A percentile compares a stretch with the other conserved stretches of the same genome.
Conservation (phyloP, 2,329 filamentous ascomycete species). For the Fusarium pseudoanthophilum region DNA sequence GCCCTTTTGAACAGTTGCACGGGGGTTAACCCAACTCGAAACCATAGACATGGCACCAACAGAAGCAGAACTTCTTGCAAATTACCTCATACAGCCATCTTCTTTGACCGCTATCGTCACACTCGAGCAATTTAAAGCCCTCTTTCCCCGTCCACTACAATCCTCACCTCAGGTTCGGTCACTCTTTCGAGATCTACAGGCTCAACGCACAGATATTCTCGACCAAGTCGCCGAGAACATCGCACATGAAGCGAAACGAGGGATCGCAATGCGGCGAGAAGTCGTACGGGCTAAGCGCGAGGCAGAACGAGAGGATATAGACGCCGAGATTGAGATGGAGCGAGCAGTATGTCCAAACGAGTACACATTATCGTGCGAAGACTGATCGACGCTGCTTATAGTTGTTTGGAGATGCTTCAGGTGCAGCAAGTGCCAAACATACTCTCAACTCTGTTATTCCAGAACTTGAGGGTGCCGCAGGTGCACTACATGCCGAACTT, state of each 20-base stretch:
- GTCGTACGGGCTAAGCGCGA: constrained; percentile 65
- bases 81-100: constrained; percentile 82
- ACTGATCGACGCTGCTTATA: constrained; percentile 47
- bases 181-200: constrained; percentile 83
- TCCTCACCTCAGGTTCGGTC: constrained; percentile 73
- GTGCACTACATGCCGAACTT: constrained; percentile 75
- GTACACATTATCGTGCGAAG: background rate
- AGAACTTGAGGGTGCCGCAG: constrained; percentile 74
- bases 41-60: constrained; percentile 71
- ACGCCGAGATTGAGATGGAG: constrained; percentile 73
- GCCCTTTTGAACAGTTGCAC: background rate
- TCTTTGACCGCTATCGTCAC: constrained; percentile 78
- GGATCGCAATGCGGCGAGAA: constrained; percentile 67
- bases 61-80: constrained; percentile 78
- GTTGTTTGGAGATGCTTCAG: constrained; percentile 65
- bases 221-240: constrained; percentile 75
- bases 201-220: constrained; percentile 74
- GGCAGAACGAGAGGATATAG: constrained; percentile 65
- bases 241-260: constrained; percentile 69
- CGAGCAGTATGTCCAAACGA: constrained; percentile 56
- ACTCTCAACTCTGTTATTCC: constrained; percentile 72
- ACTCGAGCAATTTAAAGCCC: constrained; percentile 77
- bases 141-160: constrained; percentile 77
- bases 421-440: constrained; percentile 64
- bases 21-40: background rate